Percentiles rank a stretch among this genome's conserved stretches.
Evolutionary conservation across 2,329 filamentous ascomycete species (phyloP).

Genomic region (Pseudogymnoascus sp.): DNA sequence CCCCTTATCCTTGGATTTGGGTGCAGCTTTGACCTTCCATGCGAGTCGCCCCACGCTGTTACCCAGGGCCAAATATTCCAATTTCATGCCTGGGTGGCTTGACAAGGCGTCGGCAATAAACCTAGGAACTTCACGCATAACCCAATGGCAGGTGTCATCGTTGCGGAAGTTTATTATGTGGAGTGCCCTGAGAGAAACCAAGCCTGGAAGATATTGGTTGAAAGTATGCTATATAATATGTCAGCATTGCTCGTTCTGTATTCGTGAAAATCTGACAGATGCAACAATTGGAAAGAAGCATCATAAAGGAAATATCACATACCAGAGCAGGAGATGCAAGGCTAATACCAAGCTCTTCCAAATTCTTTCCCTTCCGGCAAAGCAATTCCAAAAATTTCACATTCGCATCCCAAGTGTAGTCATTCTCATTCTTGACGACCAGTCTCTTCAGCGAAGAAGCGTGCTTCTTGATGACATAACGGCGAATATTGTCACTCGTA

Average conservation of each 20-base stretch:
- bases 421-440: constrained; percentile 50
- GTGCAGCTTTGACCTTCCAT: constrained; percentile 21
- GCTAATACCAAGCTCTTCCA: constrained; percentile 48
- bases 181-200: constrained; percentile 43
- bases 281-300: constrained; percentile 30
- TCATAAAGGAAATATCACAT: constrained; percentile 44
- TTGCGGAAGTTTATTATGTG: constrained; percentile 46
- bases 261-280: constrained; percentile 7
- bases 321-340: constrained; percentile 38
- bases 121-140: constrained; percentile 47
- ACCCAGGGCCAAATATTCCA: constrained; percentile 50
- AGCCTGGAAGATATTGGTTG: constrained; percentile 42
- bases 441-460: constrained; percentile 43
- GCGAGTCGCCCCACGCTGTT: constrained; percentile 41
- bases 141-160: constrained; percentile 47
- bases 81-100: constrained; percentile 44
- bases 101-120: constrained; percentile 51
- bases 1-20: constrained; percentile 20
- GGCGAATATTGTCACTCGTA: constrained; percentile 49
- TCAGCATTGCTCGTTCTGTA: constrained; percentile 7
- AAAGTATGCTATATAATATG: constrained; percentile 42
- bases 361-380: constrained; percentile 38
- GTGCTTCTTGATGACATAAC: constrained; percentile 49
- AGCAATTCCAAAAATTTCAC: constrained; percentile 46
- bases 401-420: constrained; percentile 48